Conservation (phyloP, 2,329 filamentous ascomycete species). For the Alternaria tenuissima region DNA sequence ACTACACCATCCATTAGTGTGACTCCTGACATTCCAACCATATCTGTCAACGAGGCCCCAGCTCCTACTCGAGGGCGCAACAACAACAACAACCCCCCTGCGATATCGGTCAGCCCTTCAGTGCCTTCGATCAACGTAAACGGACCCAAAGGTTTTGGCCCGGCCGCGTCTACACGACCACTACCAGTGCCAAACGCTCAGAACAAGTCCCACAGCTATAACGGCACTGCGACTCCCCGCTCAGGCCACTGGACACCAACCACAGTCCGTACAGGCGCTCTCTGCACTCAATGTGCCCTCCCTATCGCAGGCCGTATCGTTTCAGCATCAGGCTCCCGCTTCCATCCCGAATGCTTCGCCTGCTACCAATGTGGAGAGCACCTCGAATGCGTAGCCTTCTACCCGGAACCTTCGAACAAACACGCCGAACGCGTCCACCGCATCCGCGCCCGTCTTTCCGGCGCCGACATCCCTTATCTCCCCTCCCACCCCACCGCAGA, state of each 20-base stretch:
- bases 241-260: conserved; percentile 56
- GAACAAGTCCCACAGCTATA: conserved; percentile 45
- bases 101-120: conserved; percentile 34
- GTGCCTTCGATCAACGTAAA: conserved; percentile 43
- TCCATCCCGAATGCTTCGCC: conserved; percentile 92
- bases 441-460: conserved; percentile 69
- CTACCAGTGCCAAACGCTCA: conserved; percentile 58
- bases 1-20: conserved; percentile 25
- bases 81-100: conserved; percentile 29
- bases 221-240: conserved; percentile 47
- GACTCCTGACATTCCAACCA: conserved; percentile 39
- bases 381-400: conserved; percentile 95
- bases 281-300: conserved; percentile 83
- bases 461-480: conserved; percentile 57
- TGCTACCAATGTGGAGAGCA: conserved; percentile 87
- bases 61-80: conserved; percentile 20
- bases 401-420: conserved; percentile 81
- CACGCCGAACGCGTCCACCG: conserved; percentile 76
- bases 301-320: conserved; percentile 92
- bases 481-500: conserved; percentile 59
- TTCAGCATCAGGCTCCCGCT: conserved; percentile 80
- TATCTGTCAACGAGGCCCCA: conserved; percentile 37
- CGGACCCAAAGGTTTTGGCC: conserved; percentile 29
- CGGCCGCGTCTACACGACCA: conserved; percentile 53
- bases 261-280: conserved; percentile 66